Base-by-base conservation (phyloP, 2,329 filamentous ascomycete genomes). In the Cytospora schulzeri region DNA sequence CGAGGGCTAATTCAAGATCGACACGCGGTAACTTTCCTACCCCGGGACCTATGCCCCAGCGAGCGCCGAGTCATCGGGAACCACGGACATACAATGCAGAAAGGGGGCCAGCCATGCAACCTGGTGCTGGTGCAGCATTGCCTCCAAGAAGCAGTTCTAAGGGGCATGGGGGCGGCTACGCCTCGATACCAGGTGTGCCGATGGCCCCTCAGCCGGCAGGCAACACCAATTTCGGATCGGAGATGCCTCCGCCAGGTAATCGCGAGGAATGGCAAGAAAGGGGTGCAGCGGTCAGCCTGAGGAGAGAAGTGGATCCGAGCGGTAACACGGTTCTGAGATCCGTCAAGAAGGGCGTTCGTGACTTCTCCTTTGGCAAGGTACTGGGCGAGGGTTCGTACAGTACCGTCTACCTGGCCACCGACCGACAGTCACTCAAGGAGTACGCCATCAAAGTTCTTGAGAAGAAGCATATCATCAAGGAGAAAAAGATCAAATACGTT, bases 401-500 rank as follows among this genome's bases (percentile, higher is more conserved):
- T 73, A 97, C 93, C 11, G 95, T 99, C 45, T 88, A 95, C 68
- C 87, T 95, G 60, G 95, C 93, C 45, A 97, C 93, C 4, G 95
- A 99, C 76, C 88, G 94, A 67, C 92, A 97, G 76, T 97, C 92
- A 1, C 80, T 96, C 64, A 96, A 96, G 72, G 94, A 99, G 76
- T 98, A 98, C 74, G 95, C 95, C 29, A 93, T 99, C 79, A 99
- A 99, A 76, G 94, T 99, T 19, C 85, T 99, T 55, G 95, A 99
- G 78, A 99, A 99, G 79, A 88, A 93, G 72, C 95, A 99, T 76
- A 99, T 99, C 73, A 99, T 99, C 82, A 99, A 98, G 78, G 95
- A 99, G 79, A 98, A 97, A 78, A 99, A 99, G 83, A 96, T 99
- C 73, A 99, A 99, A 83, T 99, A 99, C 74, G 95, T 99, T 77